Evolutionary conservation across 306 rosid species (phyloP), one percentile per base, ranked within the genome.

Genomic region (Comarum palustre): DNA sequence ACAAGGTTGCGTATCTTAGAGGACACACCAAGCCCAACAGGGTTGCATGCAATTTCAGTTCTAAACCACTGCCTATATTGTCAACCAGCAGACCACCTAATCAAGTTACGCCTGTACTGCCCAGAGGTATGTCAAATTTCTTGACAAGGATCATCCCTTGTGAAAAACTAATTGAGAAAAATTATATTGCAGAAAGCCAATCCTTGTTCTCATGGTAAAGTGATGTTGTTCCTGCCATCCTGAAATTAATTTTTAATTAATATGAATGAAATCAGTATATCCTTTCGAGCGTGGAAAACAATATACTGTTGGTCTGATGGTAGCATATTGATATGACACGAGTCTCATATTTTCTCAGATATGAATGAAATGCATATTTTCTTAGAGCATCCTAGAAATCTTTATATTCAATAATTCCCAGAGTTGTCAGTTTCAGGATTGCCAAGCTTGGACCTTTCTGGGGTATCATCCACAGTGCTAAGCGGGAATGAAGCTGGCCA

Each of bases 401-500:
- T 25, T 65, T 12, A 47, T 27, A 19, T 60, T 72, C n/a, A n/a
- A n/a, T 32, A 20, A 52, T 69, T 38, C 38, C 6, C 36, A 6
- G 66, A 47, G 47, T 61, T 61, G 13, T 60, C 38, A 72, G 81
- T 61, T 75, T 31, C 82, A 88, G 91, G 87, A 67, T 80, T 69
- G 67, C 75, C 84, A 32, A 68, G 68, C 62, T 78, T 75, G 4
- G 73, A 63, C 24, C 59, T 79, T 24, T 75, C 82, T 17, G 71
- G 84, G 42, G 75, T 70, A 67, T 58, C 91, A 16, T 78, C 88
- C 3, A 69, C 79, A 32, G 52, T 77, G 10, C 72, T 78, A 51
- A 12, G 61, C 9, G 89, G 76, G 41, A 73, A 73, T 46, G 79
- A 73, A 75, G 82, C 75, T 4, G 41, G 47, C 39, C 75, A 24